These are phyloP conservation scores for Naganishia sp. DNA, from an alignment of 1,284 basidiomycete genomes.

Conservation along the genomic window DNA sequence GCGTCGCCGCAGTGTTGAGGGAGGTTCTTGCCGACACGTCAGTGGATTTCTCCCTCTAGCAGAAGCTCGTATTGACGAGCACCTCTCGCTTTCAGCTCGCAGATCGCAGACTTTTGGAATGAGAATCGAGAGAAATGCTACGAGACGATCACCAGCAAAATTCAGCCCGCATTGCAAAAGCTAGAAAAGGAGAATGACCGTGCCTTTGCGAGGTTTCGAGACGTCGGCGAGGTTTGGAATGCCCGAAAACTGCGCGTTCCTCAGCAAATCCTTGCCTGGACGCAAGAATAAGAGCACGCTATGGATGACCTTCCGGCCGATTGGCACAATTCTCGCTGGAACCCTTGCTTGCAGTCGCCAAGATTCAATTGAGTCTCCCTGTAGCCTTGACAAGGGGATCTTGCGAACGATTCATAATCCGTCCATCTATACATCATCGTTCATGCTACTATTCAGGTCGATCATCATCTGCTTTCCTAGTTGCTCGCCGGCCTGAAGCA, in stretches of 20 bases:
- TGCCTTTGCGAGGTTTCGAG: conserved; percentile 7
- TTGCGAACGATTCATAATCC: background rate
- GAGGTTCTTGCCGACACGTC: conserved; percentile 9
- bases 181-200: conserved; percentile 10
- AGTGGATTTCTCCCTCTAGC: background rate
- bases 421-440: conserved; percentile 11
- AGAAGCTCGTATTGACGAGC: background rate
- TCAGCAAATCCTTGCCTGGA: conserved; percentile 8
- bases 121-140: conserved; percentile 10
- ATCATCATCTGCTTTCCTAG: conserved; percentile 39
- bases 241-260: conserved; percentile 13
- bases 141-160: background rate
- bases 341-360: too few relatives aligned
- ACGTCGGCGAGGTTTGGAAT: conserved; percentile 4
- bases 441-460: conserved; percentile 36
- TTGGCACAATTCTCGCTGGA: too few relatives aligned
- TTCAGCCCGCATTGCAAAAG: conserved; percentile 4
- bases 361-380: too few relatives aligned
- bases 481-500: conserved; percentile 33
- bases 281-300: background rate
- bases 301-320: too few relatives aligned
- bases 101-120: conserved; percentile 7
- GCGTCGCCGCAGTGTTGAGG: conserved; percentile 1
- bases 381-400: too few relatives aligned
- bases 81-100: background rate